Conservation (phyloP, 768 basidiomycete species). For the Termitomyces sp. region DNA sequence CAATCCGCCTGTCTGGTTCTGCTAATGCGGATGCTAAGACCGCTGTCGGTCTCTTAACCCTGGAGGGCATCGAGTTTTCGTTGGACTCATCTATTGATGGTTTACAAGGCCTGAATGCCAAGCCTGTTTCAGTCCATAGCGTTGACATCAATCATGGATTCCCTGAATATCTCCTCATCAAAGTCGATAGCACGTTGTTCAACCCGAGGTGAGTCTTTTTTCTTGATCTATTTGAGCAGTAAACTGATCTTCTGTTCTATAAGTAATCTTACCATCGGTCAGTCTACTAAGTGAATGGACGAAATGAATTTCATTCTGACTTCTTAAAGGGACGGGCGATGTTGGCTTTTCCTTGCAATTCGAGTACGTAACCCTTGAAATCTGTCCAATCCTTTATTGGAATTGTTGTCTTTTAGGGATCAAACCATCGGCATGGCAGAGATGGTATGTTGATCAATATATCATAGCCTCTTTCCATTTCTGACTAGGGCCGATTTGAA, state of each 20-base stretch:
- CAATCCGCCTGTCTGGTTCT: constrained; percentile 46
- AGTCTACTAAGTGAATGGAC: constrained; percentile 5
- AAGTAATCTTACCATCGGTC: constrained; percentile 38
- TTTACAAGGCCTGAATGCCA: constrained; percentile 55
- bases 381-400: not conserved
- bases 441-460: constrained; percentile 30
- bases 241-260: constrained; percentile 3
- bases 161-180: constrained; percentile 62
- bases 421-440: constrained; percentile 54
- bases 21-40: constrained; percentile 55
- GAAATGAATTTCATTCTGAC: constrained; percentile 17
- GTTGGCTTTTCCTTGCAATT: constrained; percentile 57
- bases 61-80: constrained; percentile 52
- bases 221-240: constrained; percentile 13
- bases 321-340: constrained; percentile 49
- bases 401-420: constrained; percentile 23
- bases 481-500: constrained; percentile 16
- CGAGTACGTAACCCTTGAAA: constrained; percentile 28
- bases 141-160: constrained; percentile 68
- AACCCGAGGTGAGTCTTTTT: constrained; percentile 50
- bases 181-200: constrained; percentile 50
- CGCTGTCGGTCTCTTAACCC: constrained; percentile 55
- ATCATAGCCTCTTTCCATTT: not conserved
- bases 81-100: constrained; percentile 56
- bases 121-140: constrained; percentile 48